A percentile compares a stretch with the other conserved stretches of the same genome.
Evolutionary conservation across 768 basidiomycete genomes (phyloP).

Genomic region (Russula compacta): DNA sequence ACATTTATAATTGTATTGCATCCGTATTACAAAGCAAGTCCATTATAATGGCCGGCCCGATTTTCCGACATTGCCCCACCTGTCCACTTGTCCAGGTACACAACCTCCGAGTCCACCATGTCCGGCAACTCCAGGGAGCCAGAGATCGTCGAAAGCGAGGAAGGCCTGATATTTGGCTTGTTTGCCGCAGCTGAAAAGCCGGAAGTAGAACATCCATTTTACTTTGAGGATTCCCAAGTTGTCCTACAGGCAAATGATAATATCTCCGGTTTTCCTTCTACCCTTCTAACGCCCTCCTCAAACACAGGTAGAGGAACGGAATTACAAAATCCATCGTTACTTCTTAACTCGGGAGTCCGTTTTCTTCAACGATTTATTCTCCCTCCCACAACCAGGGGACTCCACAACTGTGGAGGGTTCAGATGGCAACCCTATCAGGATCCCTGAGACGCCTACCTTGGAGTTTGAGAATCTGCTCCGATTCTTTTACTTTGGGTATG

Average conservation of each 20-base stretch:
- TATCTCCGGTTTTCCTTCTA: not conserved
- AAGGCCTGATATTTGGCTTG: too few species aligned
- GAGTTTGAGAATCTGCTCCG: constrained; percentile 20
- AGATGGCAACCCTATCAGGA: constrained; percentile 18
- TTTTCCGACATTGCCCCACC: not conserved
- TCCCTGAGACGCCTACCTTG: constrained; percentile 8
- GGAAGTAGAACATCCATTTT: not conserved
- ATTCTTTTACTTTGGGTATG: constrained; percentile 21
- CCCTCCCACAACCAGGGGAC: constrained; percentile 16
- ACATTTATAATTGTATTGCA: too few species aligned
- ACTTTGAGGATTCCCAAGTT: constrained; percentile 7
- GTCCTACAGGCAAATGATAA: not conserved
- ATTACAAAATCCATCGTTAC: constrained; percentile 21
- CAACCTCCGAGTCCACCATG: too few species aligned
- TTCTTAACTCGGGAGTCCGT: constrained; percentile 18
- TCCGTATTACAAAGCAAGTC: too few species aligned
- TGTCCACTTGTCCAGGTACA: not conserved
- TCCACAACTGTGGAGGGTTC: constrained; percentile 15
- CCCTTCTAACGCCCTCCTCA: not conserved
- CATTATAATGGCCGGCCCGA: too few species aligned
- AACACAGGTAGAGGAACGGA: constrained; percentile 14
- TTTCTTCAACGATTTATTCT: constrained; percentile 16
- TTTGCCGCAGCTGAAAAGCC: accelerated
- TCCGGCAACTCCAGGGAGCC: too few species aligned
- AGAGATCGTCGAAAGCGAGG: too few species aligned